These are phyloP conservation scores for Quercus rubra DNA, from an alignment of 306 rosid genomes.

Conservation along the genomic window DNA sequence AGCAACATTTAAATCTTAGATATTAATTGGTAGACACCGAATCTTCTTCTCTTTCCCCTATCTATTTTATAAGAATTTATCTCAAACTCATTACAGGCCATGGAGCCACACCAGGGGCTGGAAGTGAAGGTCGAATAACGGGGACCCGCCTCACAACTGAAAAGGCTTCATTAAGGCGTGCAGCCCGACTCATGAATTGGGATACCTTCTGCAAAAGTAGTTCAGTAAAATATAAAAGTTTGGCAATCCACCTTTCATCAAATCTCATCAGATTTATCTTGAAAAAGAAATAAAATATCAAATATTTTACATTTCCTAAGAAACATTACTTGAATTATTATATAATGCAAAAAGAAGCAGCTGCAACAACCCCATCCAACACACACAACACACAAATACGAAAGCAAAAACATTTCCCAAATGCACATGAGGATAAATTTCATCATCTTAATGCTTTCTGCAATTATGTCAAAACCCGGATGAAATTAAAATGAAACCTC, in stretches of 20 bases:
- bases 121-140: conserved; percentile 76
- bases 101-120: conserved; percentile 64
- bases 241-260: background rate
- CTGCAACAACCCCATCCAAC: background rate
- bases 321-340: background rate
- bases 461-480: background rate
- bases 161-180: conserved; percentile 94
- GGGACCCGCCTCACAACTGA: conserved; percentile 92
- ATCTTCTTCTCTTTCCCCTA: conserved; percentile 4
- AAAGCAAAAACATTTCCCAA: background rate
- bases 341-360: background rate
- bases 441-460: background rate
- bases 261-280: background rate
- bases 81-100: conserved; percentile 92
- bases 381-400: background rate
- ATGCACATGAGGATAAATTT: background rate
- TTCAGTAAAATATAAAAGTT: conserved; percentile 5
- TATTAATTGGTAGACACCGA: conserved; percentile 24
- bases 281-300: background rate
- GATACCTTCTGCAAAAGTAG: conserved; percentile 71
- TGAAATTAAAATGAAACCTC: too few species aligned
- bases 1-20: conserved; percentile 21
- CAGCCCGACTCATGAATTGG: conserved; percentile 73
- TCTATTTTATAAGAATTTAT: conserved; percentile 25
- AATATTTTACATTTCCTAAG: background rate